phyloP scores from a whole-genome alignment of 305 asterid genomes.

The Fraxinus dipetala region DNA sequence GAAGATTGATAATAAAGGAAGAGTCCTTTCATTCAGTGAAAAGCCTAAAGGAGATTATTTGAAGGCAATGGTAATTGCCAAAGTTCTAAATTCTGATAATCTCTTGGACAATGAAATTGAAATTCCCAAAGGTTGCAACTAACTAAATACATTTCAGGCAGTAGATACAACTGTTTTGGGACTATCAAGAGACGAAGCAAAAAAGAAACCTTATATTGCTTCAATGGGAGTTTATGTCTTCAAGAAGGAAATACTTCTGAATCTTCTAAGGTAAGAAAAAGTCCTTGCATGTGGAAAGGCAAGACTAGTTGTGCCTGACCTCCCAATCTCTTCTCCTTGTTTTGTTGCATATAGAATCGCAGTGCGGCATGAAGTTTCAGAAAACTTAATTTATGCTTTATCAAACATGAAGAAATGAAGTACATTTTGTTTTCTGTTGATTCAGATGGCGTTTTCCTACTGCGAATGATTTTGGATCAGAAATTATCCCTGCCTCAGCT shows the following conservation, averaged over 20 bases:
- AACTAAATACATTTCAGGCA: conserved; percentile 49
- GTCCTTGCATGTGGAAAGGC: neutral
- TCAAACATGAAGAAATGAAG: conserved; percentile 19
- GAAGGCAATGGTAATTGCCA: conserved; percentile 73
- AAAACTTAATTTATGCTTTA: conserved; percentile 1
- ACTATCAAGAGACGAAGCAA: conserved; percentile 77
- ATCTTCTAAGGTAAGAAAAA: conserved; percentile 60
- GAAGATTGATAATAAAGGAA: conserved; percentile 82
- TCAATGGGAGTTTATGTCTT: conserved; percentile 98
- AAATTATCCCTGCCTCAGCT: conserved; percentile 92
- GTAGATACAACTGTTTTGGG: conserved; percentile 87
- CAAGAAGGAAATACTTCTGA: conserved; percentile 91
- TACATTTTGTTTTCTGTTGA: conserved; percentile 14
- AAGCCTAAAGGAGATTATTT: conserved; percentile 79
- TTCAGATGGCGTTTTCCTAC: conserved; percentile 94
- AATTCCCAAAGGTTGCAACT: conserved; percentile 6
- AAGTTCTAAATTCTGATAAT: neutral
- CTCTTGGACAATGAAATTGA: conserved; percentile 8
- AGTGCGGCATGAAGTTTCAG: conserved; percentile 11
- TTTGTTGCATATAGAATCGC: neutral
- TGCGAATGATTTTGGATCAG: conserved; percentile 95
- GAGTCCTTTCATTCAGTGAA: conserved; percentile 80
- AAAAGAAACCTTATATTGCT: conserved; percentile 87
- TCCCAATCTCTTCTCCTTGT: neutral
- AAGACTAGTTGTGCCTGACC: neutral